Percentiles rank a stretch among this genome's conserved stretches.
Conservation (phyloP, 2,329 filamentous ascomycete genomes). For the Fusarium armeniacum region DNA sequence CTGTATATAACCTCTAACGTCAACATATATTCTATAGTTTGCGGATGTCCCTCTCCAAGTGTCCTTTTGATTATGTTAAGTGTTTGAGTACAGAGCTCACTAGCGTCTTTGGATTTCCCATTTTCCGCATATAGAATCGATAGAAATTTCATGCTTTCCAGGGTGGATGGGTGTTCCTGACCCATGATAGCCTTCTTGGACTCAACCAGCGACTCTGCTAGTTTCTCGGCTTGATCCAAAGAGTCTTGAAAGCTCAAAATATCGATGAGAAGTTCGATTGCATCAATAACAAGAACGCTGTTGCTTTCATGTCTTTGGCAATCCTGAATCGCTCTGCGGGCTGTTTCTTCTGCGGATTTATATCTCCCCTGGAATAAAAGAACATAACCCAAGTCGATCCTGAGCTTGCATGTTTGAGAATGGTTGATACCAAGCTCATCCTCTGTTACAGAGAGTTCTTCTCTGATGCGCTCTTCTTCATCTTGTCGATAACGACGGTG, state of each 20-base stretch:
- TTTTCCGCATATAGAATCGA: rapidly evolving
- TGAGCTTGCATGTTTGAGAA: rapidly evolving
- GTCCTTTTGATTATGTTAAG: rapidly evolving
- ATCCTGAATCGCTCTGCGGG: rapidly evolving
- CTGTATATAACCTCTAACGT: rapidly evolving
- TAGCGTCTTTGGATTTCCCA: rapidly evolving
- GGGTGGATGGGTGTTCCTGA: rapidly evolving
- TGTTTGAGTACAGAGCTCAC: rapidly evolving
- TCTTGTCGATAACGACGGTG: rapidly evolving
- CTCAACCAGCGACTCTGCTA: not conserved
- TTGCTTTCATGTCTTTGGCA: rapidly evolving
- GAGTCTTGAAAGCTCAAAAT: rapidly evolving
- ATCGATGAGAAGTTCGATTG: rapidly evolving
- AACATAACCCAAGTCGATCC: rapidly evolving
- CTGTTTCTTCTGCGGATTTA: not conserved
- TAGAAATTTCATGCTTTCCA: rapidly evolving
- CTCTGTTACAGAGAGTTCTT: not conserved
- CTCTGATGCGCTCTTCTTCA: not conserved
- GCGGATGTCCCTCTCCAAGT: rapidly evolving
- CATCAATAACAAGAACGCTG: rapidly evolving
- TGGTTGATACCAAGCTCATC: rapidly evolving
- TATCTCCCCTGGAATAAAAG: rapidly evolving
- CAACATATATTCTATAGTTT: rapidly evolving
- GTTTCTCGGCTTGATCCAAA: rapidly evolving
- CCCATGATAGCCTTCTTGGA: rapidly evolving